A percentile compares a stretch with the other conserved stretches of the same genome.
These are phyloP conservation scores for Lathyrus aphaca DNA, from an alignment of 306 rosid genomes.

Conservation along the genomic window DNA sequence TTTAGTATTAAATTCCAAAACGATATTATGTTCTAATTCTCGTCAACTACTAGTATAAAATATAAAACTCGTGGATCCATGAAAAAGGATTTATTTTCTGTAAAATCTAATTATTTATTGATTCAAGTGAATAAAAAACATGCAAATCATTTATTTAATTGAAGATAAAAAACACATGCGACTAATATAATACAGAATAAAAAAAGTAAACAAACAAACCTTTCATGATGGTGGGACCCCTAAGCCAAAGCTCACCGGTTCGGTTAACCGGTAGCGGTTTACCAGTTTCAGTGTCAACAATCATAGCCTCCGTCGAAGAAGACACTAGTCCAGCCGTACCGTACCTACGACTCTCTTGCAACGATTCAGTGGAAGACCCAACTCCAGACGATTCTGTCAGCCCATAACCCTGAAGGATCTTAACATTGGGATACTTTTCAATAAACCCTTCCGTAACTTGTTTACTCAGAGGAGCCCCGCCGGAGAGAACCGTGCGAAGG, in stretches of 20 bases:
- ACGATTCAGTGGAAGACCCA: slow-evolving; percentile 78
- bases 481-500: slow-evolving; percentile 56
- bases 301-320: slow-evolving; percentile 65
- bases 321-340: slow-evolving; percentile 88
- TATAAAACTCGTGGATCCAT: neutral
- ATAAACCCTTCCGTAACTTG: slow-evolving; percentile 82
- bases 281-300: slow-evolving; percentile 64
- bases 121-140: neutral
- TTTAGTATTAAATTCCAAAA: neutral
- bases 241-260: slow-evolving; percentile 89
- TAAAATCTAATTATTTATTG: neutral
- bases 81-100: neutral
- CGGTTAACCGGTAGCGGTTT: slow-evolving; percentile 52
- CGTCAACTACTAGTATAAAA: too few relatives aligned
- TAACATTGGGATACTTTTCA: slow-evolving; percentile 61
- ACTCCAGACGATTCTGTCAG: slow-evolving; percentile 79
- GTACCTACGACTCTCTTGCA: slow-evolving; percentile 83
- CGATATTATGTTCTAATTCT: neutral
- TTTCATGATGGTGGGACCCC: slow-evolving; percentile 67
- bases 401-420: slow-evolving; percentile 83
- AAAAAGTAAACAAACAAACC: slow-evolving; percentile 33
- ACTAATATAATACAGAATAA: neutral
- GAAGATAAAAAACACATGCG: neutral
- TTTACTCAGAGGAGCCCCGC: slow-evolving; percentile 94
- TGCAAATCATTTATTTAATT: neutral